These are phyloP conservation scores for Tolypocladium inflatum DNA, from an alignment of 2,329 filamentous ascomycete genomes.

Conservation along the genomic window DNA sequence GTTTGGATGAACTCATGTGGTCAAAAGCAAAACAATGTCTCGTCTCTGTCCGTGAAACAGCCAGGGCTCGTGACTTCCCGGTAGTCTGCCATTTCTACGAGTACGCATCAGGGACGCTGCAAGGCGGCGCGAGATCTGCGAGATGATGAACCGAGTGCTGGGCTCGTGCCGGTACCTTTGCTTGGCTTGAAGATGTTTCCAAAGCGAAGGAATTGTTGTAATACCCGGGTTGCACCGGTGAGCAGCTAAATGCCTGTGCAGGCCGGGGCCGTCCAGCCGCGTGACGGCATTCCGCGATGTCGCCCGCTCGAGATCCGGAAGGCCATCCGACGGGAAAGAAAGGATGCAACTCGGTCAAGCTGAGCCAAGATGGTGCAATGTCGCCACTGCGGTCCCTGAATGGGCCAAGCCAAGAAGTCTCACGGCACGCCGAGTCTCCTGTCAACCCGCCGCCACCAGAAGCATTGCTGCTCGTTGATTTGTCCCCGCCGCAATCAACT, in stretches of 20 bases:
- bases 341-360: not conserved
- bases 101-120: not conserved
- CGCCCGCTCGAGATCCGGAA: not conserved
- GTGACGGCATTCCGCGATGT: not conserved
- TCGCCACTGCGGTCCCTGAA: not conserved
- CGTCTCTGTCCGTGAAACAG: not conserved
- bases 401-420: not conserved
- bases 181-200: not conserved
- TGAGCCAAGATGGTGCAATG: not conserved
- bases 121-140: not conserved
- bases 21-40: not conserved
- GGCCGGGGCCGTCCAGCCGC: not conserved
- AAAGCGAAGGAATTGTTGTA: no score
- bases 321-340: not conserved
- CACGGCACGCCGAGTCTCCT: not conserved
- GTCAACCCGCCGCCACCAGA: not conserved
- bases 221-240: not conserved
- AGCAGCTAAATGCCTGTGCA: not conserved
- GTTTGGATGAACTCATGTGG: not conserved
- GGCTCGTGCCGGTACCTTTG: not conserved
- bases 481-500: not conserved
- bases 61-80: not conserved
- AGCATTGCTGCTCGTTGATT: not conserved
- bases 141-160: not conserved
- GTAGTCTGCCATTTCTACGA: not conserved